Percentiles rank a stretch among this genome's conserved stretches.
phyloP scores from a whole-genome alignment of 202 grass and related monocot species.

The Zoysia matrella region DNA sequence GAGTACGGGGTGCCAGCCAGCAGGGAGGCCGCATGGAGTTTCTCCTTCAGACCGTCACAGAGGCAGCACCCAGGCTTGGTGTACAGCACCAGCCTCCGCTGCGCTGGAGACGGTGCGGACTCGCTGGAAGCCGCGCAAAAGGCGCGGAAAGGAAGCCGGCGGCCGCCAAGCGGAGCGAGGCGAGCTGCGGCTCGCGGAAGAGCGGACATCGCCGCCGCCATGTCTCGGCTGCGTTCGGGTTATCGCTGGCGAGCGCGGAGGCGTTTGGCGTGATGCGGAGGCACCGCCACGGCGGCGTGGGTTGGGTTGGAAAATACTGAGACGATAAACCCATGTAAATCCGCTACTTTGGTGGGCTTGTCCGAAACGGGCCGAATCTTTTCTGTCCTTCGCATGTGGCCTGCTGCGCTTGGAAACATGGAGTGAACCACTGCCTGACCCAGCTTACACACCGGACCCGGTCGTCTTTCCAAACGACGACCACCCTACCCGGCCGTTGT shows the following conservation, averaged over 20 bases:
- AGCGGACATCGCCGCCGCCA: constrained; percentile 41
- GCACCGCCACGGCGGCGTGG: constrained; percentile 2
- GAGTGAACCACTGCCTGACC: background rate
- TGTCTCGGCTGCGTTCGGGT: background rate
- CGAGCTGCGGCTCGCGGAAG: constrained; percentile 38
- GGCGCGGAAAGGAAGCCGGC: constrained; percentile 29
- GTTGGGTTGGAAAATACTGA: background rate
- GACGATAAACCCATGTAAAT: background rate
- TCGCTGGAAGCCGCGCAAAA: constrained; percentile 39
- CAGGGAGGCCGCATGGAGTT: constrained; percentile 71
- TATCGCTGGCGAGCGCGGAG: constrained; percentile 17
- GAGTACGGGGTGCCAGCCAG: constrained; percentile 62
- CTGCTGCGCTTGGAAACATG: background rate
- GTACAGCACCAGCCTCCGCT: constrained; percentile 72
- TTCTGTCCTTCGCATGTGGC: too few species aligned
- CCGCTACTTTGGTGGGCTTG: background rate
- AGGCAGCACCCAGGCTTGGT: constrained; percentile 91
- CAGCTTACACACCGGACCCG: background rate
- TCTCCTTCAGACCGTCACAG: constrained; percentile 94
- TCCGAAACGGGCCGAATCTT: background rate
- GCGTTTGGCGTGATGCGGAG: background rate
- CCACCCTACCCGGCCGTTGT: too few species aligned
- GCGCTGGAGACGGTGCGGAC: constrained; percentile 1
- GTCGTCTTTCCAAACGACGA: background rate
- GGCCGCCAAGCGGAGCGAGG: constrained; percentile 25